Evolutionary conservation across 345 rosid species (phyloP).

Genomic region (Stellera chamaejasme): DNA sequence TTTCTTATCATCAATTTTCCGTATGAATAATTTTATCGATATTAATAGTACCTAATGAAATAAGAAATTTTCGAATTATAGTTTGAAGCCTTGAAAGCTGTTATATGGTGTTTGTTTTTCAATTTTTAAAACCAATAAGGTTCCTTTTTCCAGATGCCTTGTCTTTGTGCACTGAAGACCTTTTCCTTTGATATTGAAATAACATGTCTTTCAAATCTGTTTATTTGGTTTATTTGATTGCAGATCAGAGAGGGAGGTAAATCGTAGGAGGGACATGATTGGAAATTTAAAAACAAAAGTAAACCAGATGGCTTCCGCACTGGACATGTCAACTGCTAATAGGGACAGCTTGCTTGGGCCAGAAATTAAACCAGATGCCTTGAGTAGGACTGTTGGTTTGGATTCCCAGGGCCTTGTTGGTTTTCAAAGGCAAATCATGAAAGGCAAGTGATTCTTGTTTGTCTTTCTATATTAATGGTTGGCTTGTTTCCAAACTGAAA

Average conservation of each 20-base stretch:
- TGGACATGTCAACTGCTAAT: slow-evolving; percentile 85
- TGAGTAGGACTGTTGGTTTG: slow-evolving; percentile 44
- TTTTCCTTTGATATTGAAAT: not conserved
- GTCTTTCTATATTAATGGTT: not conserved
- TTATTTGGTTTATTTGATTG: not conserved
- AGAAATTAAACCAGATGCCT: slow-evolving; percentile 55
- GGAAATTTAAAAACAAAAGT: slow-evolving; percentile 67
- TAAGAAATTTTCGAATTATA: no score
- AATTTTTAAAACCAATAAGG: no score
- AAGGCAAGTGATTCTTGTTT: slow-evolving; percentile 37
- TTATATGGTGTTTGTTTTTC: no score
- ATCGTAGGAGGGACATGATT: slow-evolving; percentile 86
- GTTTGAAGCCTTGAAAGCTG: no score
- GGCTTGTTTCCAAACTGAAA: not conserved
- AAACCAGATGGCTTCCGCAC: slow-evolving; percentile 67
- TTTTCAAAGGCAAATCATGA: slow-evolving; percentile 86
- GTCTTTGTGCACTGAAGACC: no score
- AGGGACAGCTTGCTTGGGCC: slow-evolving; percentile 81
- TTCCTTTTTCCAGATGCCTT: no score
- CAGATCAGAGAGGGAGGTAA: slow-evolving; percentile 96
- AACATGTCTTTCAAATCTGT: no score
- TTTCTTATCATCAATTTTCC: no score
- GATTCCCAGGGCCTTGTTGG: slow-evolving; percentile 84
- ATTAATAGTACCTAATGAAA: no score
- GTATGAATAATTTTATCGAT: no score